Evolutionary conservation across 169 alveolate species (phyloP).

Genomic region (Plasmodium cynomolgi): DNA sequence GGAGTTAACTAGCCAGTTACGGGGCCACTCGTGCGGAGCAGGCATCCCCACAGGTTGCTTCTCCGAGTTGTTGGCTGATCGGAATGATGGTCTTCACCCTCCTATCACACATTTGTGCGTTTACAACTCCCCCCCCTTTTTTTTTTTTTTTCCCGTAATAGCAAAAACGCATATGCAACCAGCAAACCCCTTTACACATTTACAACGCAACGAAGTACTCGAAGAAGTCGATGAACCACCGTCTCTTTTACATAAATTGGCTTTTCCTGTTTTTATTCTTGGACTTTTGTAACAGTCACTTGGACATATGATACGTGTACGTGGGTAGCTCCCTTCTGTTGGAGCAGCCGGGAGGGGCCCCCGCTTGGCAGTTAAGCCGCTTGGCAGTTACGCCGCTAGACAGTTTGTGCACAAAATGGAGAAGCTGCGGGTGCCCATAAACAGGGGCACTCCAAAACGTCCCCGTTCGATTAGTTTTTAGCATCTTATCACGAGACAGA

Average conservation of each 20-base stretch:
- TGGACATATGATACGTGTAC: slow-evolving; percentile 62
- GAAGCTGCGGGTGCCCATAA: neutral
- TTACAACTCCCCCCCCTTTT: neutral
- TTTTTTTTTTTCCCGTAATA: slow-evolving; percentile 2
- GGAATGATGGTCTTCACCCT: neutral
- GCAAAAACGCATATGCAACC: slow-evolving; percentile 45
- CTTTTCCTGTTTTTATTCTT: slow-evolving; percentile 79
- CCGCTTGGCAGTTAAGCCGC: neutral
- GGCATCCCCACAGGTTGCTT: too few relatives aligned
- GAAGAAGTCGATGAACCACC: slow-evolving; percentile 83
- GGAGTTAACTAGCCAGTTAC: neutral
- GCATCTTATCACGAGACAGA: neutral
- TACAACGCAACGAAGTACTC: slow-evolving; percentile 82
- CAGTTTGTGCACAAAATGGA: neutral
- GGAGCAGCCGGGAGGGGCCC: neutral
- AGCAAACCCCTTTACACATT: slow-evolving; percentile 58
- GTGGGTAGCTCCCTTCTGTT: neutral
- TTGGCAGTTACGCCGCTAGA: neutral
- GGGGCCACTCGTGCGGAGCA: too few relatives aligned
- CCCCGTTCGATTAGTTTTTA: neutral
- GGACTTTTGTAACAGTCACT: slow-evolving; percentile 77
- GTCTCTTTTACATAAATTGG: slow-evolving; percentile 84
- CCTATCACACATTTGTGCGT: neutral
- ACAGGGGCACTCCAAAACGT: neutral
- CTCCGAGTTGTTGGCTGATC: neutral